These are phyloP conservation scores for Trichoderma arundinaceum DNA, from an alignment of 2,329 filamentous ascomycete species.

Conservation along the genomic window DNA sequence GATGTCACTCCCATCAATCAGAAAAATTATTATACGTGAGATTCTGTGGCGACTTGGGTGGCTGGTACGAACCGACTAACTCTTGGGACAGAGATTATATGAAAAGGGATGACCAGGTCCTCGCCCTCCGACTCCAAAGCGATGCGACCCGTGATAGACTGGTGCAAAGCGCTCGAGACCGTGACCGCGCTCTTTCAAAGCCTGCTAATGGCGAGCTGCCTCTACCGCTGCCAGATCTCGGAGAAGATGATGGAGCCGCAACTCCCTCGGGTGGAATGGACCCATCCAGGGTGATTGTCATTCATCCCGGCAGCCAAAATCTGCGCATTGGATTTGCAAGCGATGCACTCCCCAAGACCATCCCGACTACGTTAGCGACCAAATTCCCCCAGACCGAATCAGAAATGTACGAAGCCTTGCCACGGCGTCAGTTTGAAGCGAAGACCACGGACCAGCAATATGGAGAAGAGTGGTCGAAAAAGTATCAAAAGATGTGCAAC, in stretches of 20 bases:
- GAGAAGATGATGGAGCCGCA: slow-evolving; percentile 61
- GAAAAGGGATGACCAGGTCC: slow-evolving; percentile 95
- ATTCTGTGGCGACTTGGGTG: not conserved
- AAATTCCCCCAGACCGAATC: slow-evolving; percentile 80
- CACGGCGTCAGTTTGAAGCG: slow-evolving; percentile 69
- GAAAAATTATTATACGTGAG: slow-evolving; percentile 97
- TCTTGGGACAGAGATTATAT: slow-evolving; percentile 77
- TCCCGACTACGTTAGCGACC: slow-evolving; percentile 90
- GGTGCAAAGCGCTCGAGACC: slow-evolving; percentile 84
- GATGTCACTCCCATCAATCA: slow-evolving; percentile 94
- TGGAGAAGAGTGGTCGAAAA: slow-evolving; percentile 78
- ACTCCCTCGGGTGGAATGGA: slow-evolving; percentile 66
- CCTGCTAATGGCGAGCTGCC: slow-evolving; percentile 70
- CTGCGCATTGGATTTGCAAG: slow-evolving; percentile 93
- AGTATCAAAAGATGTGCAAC: slow-evolving; percentile 80
- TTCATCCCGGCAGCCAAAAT: slow-evolving; percentile 95
- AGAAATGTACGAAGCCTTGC: slow-evolving; percentile 80
- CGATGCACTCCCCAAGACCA: slow-evolving; percentile 90
- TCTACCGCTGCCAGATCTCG: slow-evolving; percentile 64
- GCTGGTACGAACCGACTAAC: slow-evolving; percentile 33
- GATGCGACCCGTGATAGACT: slow-evolving; percentile 85
- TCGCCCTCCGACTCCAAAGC: slow-evolving; percentile 84
- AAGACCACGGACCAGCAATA: slow-evolving; percentile 77
- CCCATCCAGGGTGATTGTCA: slow-evolving; percentile 89
- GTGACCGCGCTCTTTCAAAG: slow-evolving; percentile 82